phyloP scores from a whole-genome alignment of 1,284 basidiomycete species.

The Microstroma glucosiphilum region DNA sequence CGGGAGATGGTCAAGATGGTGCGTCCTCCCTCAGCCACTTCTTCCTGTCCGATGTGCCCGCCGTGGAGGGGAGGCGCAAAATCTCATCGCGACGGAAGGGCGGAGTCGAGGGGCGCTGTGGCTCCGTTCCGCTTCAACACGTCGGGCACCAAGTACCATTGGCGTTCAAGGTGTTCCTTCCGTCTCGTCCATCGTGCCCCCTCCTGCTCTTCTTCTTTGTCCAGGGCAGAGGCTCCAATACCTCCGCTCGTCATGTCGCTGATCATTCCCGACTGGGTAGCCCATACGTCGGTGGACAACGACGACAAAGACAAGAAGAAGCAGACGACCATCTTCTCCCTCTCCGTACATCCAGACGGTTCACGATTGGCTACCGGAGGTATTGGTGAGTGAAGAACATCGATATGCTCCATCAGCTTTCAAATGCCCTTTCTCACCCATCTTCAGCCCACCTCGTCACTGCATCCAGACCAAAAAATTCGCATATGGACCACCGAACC shows the following conservation, averaged over 20 bases:
- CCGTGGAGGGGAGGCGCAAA: no score
- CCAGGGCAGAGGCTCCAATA: background rate
- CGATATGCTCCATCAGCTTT: background rate
- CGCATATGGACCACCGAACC: constrained; percentile 95
- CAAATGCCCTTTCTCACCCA: background rate
- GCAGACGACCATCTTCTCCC: constrained; percentile 79
- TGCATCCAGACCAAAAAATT: constrained; percentile 72
- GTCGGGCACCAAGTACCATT: no score
- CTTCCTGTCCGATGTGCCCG: no score
- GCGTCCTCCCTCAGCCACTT: no score
- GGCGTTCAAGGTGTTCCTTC: no score
- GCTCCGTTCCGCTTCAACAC: no score
- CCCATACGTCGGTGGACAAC: constrained; percentile 41
- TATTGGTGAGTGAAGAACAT: constrained; percentile 53
- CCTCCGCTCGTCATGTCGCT: constrained; percentile 13
- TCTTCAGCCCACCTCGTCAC: background rate
- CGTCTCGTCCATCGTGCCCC: no score
- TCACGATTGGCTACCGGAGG: constrained; percentile 93
- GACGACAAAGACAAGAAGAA: constrained; percentile 57
- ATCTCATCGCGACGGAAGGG: no score
- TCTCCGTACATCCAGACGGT: constrained; percentile 90
- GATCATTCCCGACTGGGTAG: constrained; percentile 48
- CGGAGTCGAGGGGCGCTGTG: no score
- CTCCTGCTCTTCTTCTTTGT: no score
- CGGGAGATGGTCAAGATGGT: no score